Base-by-base conservation (phyloP, 768 basidiomycete genomes). In the Galerina sulciceps region DNA sequence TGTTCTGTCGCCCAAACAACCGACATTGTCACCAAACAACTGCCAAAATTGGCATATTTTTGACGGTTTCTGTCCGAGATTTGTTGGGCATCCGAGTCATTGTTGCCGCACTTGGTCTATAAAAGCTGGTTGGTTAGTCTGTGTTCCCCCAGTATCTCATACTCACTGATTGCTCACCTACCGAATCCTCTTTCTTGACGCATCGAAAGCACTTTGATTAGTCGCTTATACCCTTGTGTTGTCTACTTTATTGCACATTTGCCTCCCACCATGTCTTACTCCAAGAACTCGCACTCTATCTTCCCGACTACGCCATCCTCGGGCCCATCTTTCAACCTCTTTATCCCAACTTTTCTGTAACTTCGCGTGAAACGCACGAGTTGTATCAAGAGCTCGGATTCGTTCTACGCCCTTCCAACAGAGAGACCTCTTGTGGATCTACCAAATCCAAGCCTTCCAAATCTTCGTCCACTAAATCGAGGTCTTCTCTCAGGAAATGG, bases 331-430 rank as follows among this genome's bases (percentile, higher is more conserved):
- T 77, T 78, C 69, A 65, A 63, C 65, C 65, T 79, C 65, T 76
- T 77, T 60, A 68, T 72, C 49, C 65, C 67, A 17, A 62, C 20
- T 73, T 75, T 41, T 73, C 72, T 38, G 54, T 62, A 15, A 60
- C 65, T 3, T 76, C 78, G 22, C 76, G 79, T 40, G 75, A 79
- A 44, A 67, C 71, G 4, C 73, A 78, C 59, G 61, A 68, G 44
- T 73, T 73, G 61, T 79, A 76, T 61, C 71, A 75, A 46, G 75
- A 78, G 60, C 67, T 80, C 54, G 72, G 75, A 18, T 72, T 70
- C 60, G 66, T 68, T 57, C 63, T 77, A 35, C 71, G 72, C 48
- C 67, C 73, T 18, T 69, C 70, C 36, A 71, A 63, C 64, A 60
- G 61, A 54, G 51, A 53, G 31, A 37, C 45, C 20, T 38, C 58